These are phyloP conservation scores for Wickerhamomyces bisporus DNA, from an alignment of 805 yeast genomes.

Conservation along the genomic window DNA sequence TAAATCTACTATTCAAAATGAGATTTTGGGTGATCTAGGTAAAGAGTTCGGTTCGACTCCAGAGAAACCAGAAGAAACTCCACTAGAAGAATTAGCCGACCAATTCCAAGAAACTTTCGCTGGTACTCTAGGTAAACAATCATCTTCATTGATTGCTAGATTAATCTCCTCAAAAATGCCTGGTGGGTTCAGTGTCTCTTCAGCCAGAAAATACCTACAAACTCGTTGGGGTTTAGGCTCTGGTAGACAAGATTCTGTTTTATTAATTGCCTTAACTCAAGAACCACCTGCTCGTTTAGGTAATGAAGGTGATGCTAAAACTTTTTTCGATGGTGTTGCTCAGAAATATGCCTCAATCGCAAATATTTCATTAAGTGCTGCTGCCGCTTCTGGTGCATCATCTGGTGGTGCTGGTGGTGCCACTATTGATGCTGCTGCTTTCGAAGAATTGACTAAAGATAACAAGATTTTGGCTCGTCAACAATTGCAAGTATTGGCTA, in stretches of 20 bases:
- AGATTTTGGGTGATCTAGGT: slow-evolving; percentile 96
- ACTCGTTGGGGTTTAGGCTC: slow-evolving; percentile 87
- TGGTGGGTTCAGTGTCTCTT: slow-evolving; percentile 94
- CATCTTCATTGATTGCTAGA: slow-evolving; percentile 83
- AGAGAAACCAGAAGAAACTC: slow-evolving; percentile 98
- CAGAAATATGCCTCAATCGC: slow-evolving; percentile 80
- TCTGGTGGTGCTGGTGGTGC: slow-evolving; percentile 72
- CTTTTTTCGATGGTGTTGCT: slow-evolving; percentile 75
- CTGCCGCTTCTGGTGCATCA: slow-evolving; percentile 45
- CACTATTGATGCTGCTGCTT: slow-evolving; percentile 90
- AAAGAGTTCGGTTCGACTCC: slow-evolving; percentile 98
- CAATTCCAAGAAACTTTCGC: slow-evolving; percentile 85
- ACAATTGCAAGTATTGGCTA: slow-evolving; percentile 83
- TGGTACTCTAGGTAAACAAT: slow-evolving; percentile 91
- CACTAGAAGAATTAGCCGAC: slow-evolving; percentile 92
- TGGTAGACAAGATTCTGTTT: slow-evolving; percentile 91
- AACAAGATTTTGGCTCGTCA: slow-evolving; percentile 45
- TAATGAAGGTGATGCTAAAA: slow-evolving; percentile 85
- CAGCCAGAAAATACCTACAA: slow-evolving; percentile 89
- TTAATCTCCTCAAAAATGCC: slow-evolving; percentile 97
- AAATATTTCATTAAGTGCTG: slow-evolving; percentile 72
- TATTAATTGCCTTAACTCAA: slow-evolving; percentile 74
- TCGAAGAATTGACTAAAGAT: slow-evolving; percentile 57
- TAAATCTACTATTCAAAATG: slow-evolving; percentile 97
- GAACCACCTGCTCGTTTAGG: slow-evolving; percentile 91